Evolutionary conservation across 2,329 filamentous ascomycete species (phyloP), one percentile per base, ranked within the genome.

Genomic region (Parasarocladium wereldwijsianum): DNA sequence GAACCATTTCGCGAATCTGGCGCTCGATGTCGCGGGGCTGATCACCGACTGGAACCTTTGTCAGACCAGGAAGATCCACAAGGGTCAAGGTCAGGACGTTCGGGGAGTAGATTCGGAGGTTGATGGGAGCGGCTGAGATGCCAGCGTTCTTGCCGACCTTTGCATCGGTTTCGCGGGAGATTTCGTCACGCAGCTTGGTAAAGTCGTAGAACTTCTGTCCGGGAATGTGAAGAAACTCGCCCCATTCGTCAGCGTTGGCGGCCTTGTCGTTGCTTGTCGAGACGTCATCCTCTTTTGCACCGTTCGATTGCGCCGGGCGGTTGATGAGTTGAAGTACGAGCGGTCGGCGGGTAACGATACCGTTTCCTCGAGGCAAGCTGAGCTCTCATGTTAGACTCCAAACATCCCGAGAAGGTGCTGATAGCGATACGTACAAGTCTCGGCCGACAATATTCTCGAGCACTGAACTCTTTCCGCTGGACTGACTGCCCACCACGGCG

Each of bases 301-400:
- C 84, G 54, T 94, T 93, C 37, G 73, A 47, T 47, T 80, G 71
- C 29, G 75, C 57, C 11, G 78, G 64, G 38, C 83, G 79, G 67
- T 98, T 96, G 71, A 98, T 94, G 46, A 98, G 80, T 59, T 98
- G 90, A 33, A 98, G 76, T 38, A 98, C 82, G 42, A 98, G 82
- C 31, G 90, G 90, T 59, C 90, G 76, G 61, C 90, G 76, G 36
- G 90, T 98, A 26, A 94, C 86, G 53, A 98, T 98, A 57, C 90
- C 90, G 40, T 86, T 92, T 45, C 90, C 90, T 74, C 90, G 84
- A 45, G 90, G 90, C 49, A 98, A 66, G 61, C 87, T 96, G 49
- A 29, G 21, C 33, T 34, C 32, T 33, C 36, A 37, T 33, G 34
- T 40, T 21, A 40, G 35, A 21, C 10, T 24, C 16, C n/a, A 24